Evolutionary conservation across 306 rosid genomes (phyloP).

Genomic region (Prinsepia uniflora): DNA sequence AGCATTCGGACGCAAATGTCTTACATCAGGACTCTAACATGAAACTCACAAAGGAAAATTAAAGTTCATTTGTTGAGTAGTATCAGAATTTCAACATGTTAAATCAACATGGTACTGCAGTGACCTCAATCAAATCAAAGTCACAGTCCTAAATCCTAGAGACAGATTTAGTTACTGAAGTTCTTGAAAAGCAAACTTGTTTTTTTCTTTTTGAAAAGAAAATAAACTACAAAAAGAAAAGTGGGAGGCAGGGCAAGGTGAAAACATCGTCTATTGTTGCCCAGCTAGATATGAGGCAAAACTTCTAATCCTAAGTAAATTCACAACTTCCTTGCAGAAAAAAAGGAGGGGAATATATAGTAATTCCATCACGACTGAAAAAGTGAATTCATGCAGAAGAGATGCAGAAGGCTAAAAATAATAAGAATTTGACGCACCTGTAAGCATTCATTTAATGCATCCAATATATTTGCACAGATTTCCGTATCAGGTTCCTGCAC

Average conservation of each 20-base stretch:
- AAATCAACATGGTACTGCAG: not conserved
- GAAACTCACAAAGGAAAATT: too few species aligned
- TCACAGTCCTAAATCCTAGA: not conserved
- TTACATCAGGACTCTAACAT: too few species aligned
- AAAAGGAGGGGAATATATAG: not conserved
- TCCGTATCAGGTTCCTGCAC: constrained; percentile 98
- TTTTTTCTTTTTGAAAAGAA: not conserved
- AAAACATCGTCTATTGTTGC: not conserved
- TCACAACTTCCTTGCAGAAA: not conserved
- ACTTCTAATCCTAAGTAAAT: not conserved
- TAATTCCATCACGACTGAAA: not conserved
- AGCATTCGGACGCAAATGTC: too few species aligned
- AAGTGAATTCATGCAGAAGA: not conserved
- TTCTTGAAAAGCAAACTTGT: not conserved
- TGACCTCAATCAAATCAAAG: not conserved
- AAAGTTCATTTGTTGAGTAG: too few species aligned
- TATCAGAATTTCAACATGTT: too few species aligned
- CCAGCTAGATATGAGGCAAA: not conserved
- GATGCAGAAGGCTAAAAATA: not conserved
- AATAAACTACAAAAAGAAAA: not conserved
- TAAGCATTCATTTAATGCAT: constrained; percentile 84
- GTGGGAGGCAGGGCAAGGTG: not conserved
- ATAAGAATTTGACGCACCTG: constrained; percentile 52
- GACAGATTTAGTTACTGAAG: not conserved
- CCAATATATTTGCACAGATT: constrained; percentile 92